phyloP scores from a whole-genome alignment of 2,329 filamentous ascomycete species.

The Aspergillus vadensis region DNA sequence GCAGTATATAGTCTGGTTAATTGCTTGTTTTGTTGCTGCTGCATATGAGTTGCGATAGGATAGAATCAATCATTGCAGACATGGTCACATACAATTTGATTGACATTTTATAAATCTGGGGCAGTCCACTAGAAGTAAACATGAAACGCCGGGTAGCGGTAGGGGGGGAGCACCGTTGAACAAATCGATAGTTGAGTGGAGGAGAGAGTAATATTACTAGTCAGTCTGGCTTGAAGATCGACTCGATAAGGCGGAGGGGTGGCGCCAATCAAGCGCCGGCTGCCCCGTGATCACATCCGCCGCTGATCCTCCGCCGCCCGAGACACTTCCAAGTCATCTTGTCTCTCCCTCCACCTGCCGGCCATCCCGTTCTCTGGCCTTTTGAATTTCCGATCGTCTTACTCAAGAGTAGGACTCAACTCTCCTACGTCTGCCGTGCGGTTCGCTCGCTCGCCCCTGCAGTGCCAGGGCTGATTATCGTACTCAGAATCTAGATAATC shows the following conservation, averaged over 20 bases:
- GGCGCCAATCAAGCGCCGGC: slow-evolving; percentile 14
- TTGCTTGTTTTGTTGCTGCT: neutral
- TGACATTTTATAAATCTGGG: neutral
- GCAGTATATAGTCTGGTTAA: neutral
- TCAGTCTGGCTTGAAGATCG: neutral
- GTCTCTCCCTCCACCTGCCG: slow-evolving; percentile 1
- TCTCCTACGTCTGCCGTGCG: neutral
- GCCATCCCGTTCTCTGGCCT: neutral
- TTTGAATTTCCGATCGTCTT: neutral
- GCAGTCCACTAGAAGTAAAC: neutral
- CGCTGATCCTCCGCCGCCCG: slow-evolving; percentile 10
- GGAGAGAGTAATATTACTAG: neutral
- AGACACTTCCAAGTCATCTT: neutral
- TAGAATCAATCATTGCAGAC: neutral
- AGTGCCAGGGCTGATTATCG: neutral
- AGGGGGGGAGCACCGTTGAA: no score
- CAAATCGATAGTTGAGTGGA: neutral
- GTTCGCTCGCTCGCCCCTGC: neutral
- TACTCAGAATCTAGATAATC: slow-evolving; percentile 23
- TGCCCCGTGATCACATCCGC: slow-evolving; percentile 22
- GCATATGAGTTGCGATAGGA: slow-evolving; percentile 9
- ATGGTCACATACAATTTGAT: neutral
- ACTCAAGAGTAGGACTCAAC: neutral
- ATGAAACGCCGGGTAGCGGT: neutral
- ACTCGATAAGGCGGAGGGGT: slow-evolving; percentile 1